phyloP scores from a whole-genome alignment of 805 yeast genomes.

The Allodekkera sacchari region DNA sequence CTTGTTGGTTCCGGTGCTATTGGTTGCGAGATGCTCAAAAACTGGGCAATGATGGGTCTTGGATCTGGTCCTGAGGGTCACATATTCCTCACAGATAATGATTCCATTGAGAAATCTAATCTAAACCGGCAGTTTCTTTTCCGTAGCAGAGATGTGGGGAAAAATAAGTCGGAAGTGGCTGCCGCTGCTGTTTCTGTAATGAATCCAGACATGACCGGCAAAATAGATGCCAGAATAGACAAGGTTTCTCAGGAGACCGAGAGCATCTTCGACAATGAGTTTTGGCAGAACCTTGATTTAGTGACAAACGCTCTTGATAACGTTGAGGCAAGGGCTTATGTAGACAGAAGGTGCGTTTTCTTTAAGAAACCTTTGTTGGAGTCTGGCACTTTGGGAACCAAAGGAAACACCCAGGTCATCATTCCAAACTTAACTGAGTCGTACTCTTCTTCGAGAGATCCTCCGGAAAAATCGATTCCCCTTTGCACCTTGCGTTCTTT shows the following conservation, averaged over 20 bases:
- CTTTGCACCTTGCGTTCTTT: constrained; percentile 94
- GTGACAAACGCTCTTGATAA: constrained; percentile 97
- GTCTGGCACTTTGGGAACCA: constrained; percentile 96
- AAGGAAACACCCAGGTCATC: constrained; percentile 96
- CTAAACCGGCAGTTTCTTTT: constrained; percentile 94
- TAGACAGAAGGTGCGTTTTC: constrained; percentile 93
- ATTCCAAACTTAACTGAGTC: constrained; percentile 92
- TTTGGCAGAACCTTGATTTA: constrained; percentile 79
- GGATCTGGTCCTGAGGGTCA: constrained; percentile 88
- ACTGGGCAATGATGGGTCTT: constrained; percentile 95
- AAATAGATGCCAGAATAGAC: constrained; percentile 68
- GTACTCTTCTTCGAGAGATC: constrained; percentile 93
- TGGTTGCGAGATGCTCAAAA: constrained; percentile 97
- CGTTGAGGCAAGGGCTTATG: constrained; percentile 96
- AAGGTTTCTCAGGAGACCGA: constrained; percentile 95
- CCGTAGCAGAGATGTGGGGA: constrained; percentile 91
- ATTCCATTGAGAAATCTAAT: constrained; percentile 90
- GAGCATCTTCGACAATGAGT: constrained; percentile 69
- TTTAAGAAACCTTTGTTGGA: constrained; percentile 86
- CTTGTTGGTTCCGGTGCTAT: constrained; percentile 97
- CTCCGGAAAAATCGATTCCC: constrained; percentile 97
- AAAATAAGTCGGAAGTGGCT: constrained; percentile 84
- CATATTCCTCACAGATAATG: constrained; percentile 84
- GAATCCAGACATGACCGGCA: constrained; percentile 78
- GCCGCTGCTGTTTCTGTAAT: constrained; percentile 73